Evolutionary conservation across 1,139 yeast species (phyloP), one percentile per base, ranked within the genome.

Genomic region (Hanseniaspora uvarum): DNA sequence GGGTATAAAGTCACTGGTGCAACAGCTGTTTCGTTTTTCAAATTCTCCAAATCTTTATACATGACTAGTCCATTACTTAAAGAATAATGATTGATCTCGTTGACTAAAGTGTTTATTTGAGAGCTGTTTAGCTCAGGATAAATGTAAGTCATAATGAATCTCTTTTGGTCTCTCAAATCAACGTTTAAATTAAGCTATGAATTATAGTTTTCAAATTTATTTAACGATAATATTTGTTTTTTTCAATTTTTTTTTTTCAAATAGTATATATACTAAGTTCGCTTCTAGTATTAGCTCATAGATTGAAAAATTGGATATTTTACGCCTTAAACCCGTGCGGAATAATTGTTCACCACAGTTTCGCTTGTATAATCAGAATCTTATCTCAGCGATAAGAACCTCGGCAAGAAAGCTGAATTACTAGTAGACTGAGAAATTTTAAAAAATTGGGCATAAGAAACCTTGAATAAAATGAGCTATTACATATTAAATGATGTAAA

Each of bases 1-100:
- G 98, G 99, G 63, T 76, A 87, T 43, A 89, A 64, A 1, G 98
- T 89, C 12, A 87, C 80, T 26, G 98, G 97, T 3, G 96, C 95
- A 57, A 77, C 77, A 49, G 74, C 74, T 18, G 86, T 63, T 69
- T 72, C 57, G 56, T 65, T 59, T 40, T 73, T 69, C 4, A 83
- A 81, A 23, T 48, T 38, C 7, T 45, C 40, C 14, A 24, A 18
- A 31, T 53, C 53, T 2, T 88, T 87, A 61, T 85, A 81, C 80
- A 89, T 82, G 18, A 81, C 76, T 54, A 88, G 71, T 1, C 96
- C 96, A 68, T 86, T 80, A 50, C 83, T 75, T 54, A 88, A 70
- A 5, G 86, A 73, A 88, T 94, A 88, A 60, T 88, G 95, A 50
- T 75, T 72, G 37, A 84, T 63, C 53, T 77, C 75, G 16, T 50